Percentiles rank a stretch among this genome's conserved stretches.
These are phyloP conservation scores for Hypoxylon sp. DNA, from an alignment of 2,329 filamentous ascomycete species.

Conservation along the genomic window DNA sequence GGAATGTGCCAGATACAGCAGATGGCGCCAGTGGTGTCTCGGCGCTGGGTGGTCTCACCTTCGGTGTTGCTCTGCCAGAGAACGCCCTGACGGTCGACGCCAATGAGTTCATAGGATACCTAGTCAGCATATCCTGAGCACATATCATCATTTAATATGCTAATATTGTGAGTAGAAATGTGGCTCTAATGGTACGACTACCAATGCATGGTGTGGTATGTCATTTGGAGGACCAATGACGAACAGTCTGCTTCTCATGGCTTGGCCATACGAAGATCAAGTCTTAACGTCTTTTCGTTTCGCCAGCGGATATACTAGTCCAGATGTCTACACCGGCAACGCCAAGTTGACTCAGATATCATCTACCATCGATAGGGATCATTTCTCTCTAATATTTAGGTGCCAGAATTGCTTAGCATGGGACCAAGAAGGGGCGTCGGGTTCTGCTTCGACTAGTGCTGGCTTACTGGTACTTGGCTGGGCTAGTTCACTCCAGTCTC, in stretches of 20 bases:
- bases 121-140: conserved; percentile 59
- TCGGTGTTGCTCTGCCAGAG: conserved; percentile 69
- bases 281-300: conserved; percentile 72
- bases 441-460: conserved; percentile 61
- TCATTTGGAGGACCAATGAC: conserved; percentile 72
- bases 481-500: conserved; percentile 65
- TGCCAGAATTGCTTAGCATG: conserved; percentile 72
- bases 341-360: conserved; percentile 74
- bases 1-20: conserved; percentile 56
- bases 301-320: conserved; percentile 71
- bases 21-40: conserved; percentile 52
- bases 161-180: conserved; percentile 58
- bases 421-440: conserved; percentile 64
- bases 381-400: conserved; percentile 75
- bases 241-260: conserved; percentile 70
- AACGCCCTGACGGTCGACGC: conserved; percentile 63
- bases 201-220: conserved; percentile 71
- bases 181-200: conserved; percentile 60
- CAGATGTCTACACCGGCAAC: conserved; percentile 72
- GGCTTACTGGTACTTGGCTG: conserved; percentile 68
- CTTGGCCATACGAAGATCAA: conserved; percentile 68
- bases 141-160: neutral
- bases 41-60: conserved; percentile 63
- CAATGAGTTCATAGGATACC: conserved; percentile 72
- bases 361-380: conserved; percentile 68